phyloP scores from a whole-genome alignment of 805 yeast genomes.

The Sugiyamaella chiloensis region DNA sequence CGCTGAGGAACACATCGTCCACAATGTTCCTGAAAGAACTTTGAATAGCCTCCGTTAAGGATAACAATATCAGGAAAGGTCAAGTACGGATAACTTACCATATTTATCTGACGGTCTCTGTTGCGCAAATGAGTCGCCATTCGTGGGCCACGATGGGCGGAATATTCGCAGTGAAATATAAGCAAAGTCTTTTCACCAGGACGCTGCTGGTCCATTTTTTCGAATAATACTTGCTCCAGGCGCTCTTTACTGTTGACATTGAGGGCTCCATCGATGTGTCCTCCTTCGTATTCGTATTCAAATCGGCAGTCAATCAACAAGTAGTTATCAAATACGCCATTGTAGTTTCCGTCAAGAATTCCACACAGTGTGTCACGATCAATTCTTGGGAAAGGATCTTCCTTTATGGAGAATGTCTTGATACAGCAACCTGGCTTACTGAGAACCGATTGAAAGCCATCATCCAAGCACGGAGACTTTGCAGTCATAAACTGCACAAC shows the following conservation, averaged over 20 bases:
- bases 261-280: slow-evolving; percentile 82
- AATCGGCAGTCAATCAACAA: slow-evolving; percentile 84
- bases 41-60: slow-evolving; percentile 87
- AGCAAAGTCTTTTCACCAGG: slow-evolving; percentile 46
- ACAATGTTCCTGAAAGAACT: slow-evolving; percentile 60
- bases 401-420: slow-evolving; percentile 43
- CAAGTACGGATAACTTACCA: slow-evolving; percentile 72
- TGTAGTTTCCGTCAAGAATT: slow-evolving; percentile 54
- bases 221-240: slow-evolving; percentile 56
- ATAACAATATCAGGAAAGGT: slow-evolving; percentile 87
- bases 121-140: slow-evolving; percentile 85
- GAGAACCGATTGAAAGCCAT: slow-evolving; percentile 23
- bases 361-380: slow-evolving; percentile 54
- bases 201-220: slow-evolving; percentile 29
- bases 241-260: slow-evolving; percentile 71
- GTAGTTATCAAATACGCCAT: slow-evolving; percentile 51
- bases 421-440: slow-evolving; percentile 30
- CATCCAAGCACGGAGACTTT: slow-evolving; percentile 20
- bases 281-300: slow-evolving; percentile 88
- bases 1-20: slow-evolving; percentile 67
- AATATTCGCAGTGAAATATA: slow-evolving; percentile 92
- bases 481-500: slow-evolving; percentile 24
- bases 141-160: slow-evolving; percentile 89
- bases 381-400: slow-evolving; percentile 71
- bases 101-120: slow-evolving; percentile 72